Base-by-base conservation (phyloP, 176 grass and related monocot genomes). In the Areca catechu region DNA sequence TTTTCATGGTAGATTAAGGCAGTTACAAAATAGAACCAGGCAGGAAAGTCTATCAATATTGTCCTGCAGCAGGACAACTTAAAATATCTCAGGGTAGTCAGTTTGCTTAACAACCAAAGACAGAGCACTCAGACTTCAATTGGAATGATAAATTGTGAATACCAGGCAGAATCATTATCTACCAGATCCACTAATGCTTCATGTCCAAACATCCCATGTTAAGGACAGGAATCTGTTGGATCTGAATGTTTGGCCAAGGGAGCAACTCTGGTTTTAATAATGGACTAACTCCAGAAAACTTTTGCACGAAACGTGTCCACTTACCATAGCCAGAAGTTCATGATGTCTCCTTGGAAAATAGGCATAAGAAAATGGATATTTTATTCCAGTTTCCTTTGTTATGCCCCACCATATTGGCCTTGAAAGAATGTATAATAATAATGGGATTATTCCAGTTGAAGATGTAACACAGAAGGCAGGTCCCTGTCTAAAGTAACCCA, bases 11-110 rank as follows among this genome's bases (percentile, higher is more conserved):
- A 95, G 51, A 95, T 72, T 74, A 95, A 78, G 61, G 82, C 56
- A 63, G 49, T 74, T 71, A 86, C 76, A 74, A 89, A 95, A 70
- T 15, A 71, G 63, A 86, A 89, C 90, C 82, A 95, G 75, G 25
- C 66, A 65, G 86, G 86, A 30, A 86, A 95, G 80, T 73, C 82
- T 17, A 76, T 63, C 69, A 78, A 62, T 74, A 83, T 69, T 22
- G 53, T 69, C 90, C 90, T 95, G 85, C 66, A 84, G 30, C 27
- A 18, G 19, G 37, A 47, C 7, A 65, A 67, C 19, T 58, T 9
- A 30, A 29, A 29, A 29, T 4, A 5, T 5, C 27, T 29, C 27
- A 6, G 27, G 27, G 27, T 29, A 7, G 27, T 29, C 27, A 29
- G 27, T 29, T 29, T 29, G 27, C 27, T 29, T 29, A 29, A 29